Evolutionary conservation across 768 basidiomycete genomes (phyloP).

Genomic region (Macrolepiota albuminosa): DNA sequence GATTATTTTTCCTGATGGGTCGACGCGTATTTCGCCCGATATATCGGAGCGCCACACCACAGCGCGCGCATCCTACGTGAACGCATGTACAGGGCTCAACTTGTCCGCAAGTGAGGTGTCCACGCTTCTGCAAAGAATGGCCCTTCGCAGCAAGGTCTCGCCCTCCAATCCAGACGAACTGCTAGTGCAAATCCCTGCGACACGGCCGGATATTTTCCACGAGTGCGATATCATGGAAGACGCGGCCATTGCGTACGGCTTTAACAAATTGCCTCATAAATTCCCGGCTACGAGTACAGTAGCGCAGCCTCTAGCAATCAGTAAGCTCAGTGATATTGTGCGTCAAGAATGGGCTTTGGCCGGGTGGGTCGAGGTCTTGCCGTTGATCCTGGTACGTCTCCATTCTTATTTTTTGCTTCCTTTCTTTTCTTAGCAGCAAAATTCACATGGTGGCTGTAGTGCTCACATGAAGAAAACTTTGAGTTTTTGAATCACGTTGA

Average conservation of each 20-base stretch:
- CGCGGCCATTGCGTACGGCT: constrained; percentile 95
- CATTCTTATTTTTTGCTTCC: not conserved
- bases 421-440: not conserved
- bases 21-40: constrained; percentile 73
- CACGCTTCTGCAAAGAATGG: constrained; percentile 79
- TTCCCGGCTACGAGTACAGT: constrained; percentile 95
- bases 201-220: constrained; percentile 96
- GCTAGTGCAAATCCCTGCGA: constrained; percentile 78
- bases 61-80: constrained; percentile 88
- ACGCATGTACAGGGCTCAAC: constrained; percentile 87
- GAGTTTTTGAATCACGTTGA: constrained; percentile 86
- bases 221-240: constrained; percentile 99
- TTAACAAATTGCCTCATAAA: constrained; percentile 89
- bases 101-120: constrained; percentile 64
- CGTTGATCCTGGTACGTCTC: constrained; percentile 79
- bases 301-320: constrained; percentile 86
- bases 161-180: constrained; percentile 60
- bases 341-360: constrained; percentile 90
- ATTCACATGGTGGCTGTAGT: constrained; percentile 42
- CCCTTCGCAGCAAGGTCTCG: constrained; percentile 54
- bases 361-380: constrained; percentile 94
- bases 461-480: constrained; percentile 98
- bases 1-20: constrained; percentile 75
- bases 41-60: constrained; percentile 65
- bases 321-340: constrained; percentile 85